Conservation (phyloP, 1,139 yeast genomes). For the Yamadazyma spencermartinsiae region DNA sequence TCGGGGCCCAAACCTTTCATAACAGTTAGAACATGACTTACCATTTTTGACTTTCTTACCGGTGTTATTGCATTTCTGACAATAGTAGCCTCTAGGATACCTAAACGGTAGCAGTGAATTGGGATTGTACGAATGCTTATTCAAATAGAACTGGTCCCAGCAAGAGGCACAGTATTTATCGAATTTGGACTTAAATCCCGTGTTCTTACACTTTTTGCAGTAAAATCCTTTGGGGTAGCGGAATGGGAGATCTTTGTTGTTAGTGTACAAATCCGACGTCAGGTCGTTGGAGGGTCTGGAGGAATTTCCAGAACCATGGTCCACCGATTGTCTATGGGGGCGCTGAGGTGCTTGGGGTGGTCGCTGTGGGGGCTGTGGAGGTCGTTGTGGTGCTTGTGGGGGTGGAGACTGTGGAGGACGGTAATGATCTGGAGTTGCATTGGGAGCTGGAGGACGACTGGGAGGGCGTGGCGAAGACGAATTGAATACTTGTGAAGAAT, state of each 20-base stretch:
- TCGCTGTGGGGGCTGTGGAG: constrained; percentile 13
- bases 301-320: too few relatives aligned
- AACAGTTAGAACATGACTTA: constrained; percentile 68
- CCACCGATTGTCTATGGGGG: constrained; percentile 9
- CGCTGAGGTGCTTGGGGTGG: constrained; percentile 11
- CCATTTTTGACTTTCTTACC: constrained; percentile 70
- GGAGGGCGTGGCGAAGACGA: neutral
- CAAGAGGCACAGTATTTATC: constrained; percentile 36
- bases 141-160: constrained; percentile 35
- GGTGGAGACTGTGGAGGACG: neutral
- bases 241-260: constrained; percentile 57
- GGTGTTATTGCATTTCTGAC: constrained; percentile 74
- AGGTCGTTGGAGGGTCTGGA: constrained; percentile 6
- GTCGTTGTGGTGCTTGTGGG: constrained; percentile 9
- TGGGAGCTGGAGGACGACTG: constrained; percentile 1
- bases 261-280: constrained; percentile 25
- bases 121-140: constrained; percentile 38
- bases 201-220: constrained; percentile 42
- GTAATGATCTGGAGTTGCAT: neutral
- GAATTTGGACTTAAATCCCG: constrained; percentile 36
- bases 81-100: constrained; percentile 63
- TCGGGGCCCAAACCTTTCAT: constrained; percentile 60
- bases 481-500: too few relatives aligned
- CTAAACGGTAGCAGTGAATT: constrained; percentile 38
- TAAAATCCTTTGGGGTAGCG: constrained; percentile 34